Percentiles rank a stretch among this genome's conserved stretches.
These are phyloP conservation scores for Platanus orientalis DNA, from an alignment of 164 flowering plant species.

Conservation along the genomic window DNA sequence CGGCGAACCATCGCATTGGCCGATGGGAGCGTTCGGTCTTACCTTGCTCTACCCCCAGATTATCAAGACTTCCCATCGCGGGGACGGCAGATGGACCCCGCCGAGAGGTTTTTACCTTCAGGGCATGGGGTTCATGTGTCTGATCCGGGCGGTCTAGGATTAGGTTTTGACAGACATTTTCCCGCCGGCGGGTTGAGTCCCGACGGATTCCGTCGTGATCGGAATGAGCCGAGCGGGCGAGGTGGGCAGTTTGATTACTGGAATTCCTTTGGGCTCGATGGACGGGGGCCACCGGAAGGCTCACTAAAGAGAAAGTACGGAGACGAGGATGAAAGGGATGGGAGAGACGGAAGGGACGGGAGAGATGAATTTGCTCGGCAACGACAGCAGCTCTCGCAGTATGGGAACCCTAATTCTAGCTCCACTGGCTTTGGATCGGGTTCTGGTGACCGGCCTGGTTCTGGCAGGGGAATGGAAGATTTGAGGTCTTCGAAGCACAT, in stretches of 20 bases:
- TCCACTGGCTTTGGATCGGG: conserved; percentile 22
- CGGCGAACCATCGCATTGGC: conserved; percentile 75
- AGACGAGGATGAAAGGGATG: conserved; percentile 40
- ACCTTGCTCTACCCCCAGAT: conserved; percentile 88
- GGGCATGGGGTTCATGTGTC: conserved; percentile 18
- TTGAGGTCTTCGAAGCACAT: conserved; percentile 42
- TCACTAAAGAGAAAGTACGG: conserved; percentile 60
- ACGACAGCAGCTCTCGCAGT: conserved; percentile 53
- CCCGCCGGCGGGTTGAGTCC: conserved; percentile 30
- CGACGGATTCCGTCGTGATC: conserved; percentile 25
- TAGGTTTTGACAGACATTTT: conserved; percentile 21
- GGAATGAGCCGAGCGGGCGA: conserved; percentile 18
- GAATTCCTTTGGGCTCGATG: conserved; percentile 47
- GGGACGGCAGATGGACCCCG: conserved; percentile 21
- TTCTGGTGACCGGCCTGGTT: conserved; percentile 9
- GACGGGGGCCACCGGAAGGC: conserved; percentile 27
- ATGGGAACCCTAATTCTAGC: conserved; percentile 35
- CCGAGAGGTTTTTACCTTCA: conserved; percentile 25
- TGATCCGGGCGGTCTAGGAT: conserved; percentile 9
- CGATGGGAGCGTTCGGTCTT: conserved; percentile 80
- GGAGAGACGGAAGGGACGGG: no score
- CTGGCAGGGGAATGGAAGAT: conserved; percentile 32
- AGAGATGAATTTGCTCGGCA: conserved; percentile 45
- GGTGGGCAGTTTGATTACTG: conserved; percentile 42
- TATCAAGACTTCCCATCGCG: conserved; percentile 53